phyloP scores from a whole-genome alignment of 2,329 filamentous ascomycete species.

The Juglanconis sp. region DNA sequence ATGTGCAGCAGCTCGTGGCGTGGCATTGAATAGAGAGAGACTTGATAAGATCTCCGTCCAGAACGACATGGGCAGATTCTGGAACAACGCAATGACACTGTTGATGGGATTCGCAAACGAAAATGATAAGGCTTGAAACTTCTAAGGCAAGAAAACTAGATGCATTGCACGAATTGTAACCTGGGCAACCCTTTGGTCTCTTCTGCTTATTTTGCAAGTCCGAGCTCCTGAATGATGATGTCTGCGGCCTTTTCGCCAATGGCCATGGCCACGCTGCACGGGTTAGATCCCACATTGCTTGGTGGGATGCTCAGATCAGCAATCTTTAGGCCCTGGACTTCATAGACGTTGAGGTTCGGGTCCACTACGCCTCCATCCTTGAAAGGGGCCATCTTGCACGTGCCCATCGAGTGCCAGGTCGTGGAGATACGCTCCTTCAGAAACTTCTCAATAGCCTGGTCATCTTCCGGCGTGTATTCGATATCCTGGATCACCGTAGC shows the following conservation, averaged over 20 bases:
- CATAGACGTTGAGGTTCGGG: slow-evolving; percentile 39
- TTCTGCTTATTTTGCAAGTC: background rate
- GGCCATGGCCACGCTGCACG: slow-evolving; percentile 39
- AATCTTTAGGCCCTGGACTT: slow-evolving; percentile 38
- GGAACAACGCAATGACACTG: too few relatives aligned
- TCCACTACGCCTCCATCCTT: slow-evolving; percentile 42
- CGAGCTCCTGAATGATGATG: background rate
- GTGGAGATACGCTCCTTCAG: slow-evolving; percentile 34
- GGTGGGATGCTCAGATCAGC: slow-evolving; percentile 35
- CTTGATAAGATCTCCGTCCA: too few relatives aligned
- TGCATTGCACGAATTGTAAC: too few relatives aligned
- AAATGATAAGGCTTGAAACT: too few relatives aligned
- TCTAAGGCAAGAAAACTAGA: too few relatives aligned
- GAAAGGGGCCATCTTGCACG: slow-evolving; percentile 41
- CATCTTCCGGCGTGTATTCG: slow-evolving; percentile 46
- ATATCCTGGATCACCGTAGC: slow-evolving; percentile 32
- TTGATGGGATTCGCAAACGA: too few relatives aligned
- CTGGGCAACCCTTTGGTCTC: too few relatives aligned
- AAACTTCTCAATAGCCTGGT: slow-evolving; percentile 42
- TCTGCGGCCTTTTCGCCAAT: slow-evolving; percentile 40
- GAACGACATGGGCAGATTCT: too few relatives aligned
- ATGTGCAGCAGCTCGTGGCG: too few relatives aligned
- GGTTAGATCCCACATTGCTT: slow-evolving; percentile 40
- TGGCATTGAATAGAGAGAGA: too few relatives aligned
- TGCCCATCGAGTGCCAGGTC: slow-evolving; percentile 43